Conservation (phyloP, 2,329 filamentous ascomycete genomes). For the Rasamsonia emersonii region DNA sequence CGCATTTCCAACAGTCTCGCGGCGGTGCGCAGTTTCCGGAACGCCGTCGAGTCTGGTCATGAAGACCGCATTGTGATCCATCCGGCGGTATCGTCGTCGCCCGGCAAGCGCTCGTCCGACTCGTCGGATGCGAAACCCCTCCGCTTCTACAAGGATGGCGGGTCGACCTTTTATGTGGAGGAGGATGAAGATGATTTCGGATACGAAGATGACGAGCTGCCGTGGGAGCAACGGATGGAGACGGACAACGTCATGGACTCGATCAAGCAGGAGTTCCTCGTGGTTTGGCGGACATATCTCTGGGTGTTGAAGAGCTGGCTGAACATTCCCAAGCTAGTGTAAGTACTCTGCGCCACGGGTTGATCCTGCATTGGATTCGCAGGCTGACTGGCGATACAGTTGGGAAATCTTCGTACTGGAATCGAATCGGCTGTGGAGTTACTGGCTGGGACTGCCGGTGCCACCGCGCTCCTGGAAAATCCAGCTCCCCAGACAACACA, state of each 20-base stretch:
- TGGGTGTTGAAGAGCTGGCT: slow-evolving; percentile 65
- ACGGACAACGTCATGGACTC: slow-evolving; percentile 46
- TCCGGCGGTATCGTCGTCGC: slow-evolving; percentile 19
- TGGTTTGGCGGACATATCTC: slow-evolving; percentile 55
- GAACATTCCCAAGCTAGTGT: slow-evolving; percentile 59
- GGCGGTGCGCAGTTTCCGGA: slow-evolving; percentile 64
- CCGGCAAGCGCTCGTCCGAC: slow-evolving; percentile 14
- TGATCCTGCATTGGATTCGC: not conserved
- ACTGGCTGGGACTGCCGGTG: slow-evolving; percentile 55
- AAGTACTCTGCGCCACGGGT: slow-evolving; percentile 36
- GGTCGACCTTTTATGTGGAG: slow-evolving; percentile 27
- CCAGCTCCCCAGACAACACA: slow-evolving; percentile 29
- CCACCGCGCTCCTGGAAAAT: slow-evolving; percentile 50
- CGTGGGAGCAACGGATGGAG: slow-evolving; percentile 24
- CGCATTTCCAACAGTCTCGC: slow-evolving; percentile 73
- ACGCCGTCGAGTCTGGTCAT: slow-evolving; percentile 32
- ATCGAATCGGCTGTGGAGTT: slow-evolving; percentile 48
- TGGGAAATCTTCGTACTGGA: slow-evolving; percentile 48
- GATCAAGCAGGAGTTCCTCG: slow-evolving; percentile 54
- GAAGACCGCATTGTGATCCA: slow-evolving; percentile 22
- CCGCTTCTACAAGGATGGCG: slow-evolving; percentile 24
- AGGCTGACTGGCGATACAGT: slow-evolving; percentile 22
- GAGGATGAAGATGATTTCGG: slow-evolving; percentile 37
- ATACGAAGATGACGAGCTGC: slow-evolving; percentile 27
- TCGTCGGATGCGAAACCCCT: slow-evolving; percentile 3